Percentiles rank a stretch among this genome's conserved stretches.
Conservation (phyloP, 768 basidiomycete species). For the Trametes sanguinea region DNA sequence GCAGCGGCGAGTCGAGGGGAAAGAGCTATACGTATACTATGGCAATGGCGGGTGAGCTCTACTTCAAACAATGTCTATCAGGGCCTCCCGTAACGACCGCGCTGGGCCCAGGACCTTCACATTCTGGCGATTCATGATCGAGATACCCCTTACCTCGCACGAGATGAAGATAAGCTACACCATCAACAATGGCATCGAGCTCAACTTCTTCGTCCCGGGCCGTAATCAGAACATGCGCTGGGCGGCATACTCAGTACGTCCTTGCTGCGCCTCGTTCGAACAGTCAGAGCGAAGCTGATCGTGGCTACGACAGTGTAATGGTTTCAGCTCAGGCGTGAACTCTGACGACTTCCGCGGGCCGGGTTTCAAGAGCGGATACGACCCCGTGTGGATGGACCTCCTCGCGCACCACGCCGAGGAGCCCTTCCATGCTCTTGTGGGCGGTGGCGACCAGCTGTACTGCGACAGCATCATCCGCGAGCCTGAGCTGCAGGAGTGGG, state of each 20-base stretch:
- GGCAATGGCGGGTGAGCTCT: constrained; percentile 31
- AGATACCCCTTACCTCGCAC: constrained; percentile 66
- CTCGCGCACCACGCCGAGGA: constrained; percentile 73
- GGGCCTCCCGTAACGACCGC: too few species aligned
- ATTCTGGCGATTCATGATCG: constrained; percentile 92
- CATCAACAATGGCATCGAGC: constrained; percentile 75
- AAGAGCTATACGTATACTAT: constrained; percentile 33
- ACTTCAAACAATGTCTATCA: too few species aligned
- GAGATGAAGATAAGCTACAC: constrained; percentile 83
- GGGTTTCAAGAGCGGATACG: constrained; percentile 79
- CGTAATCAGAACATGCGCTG: constrained; percentile 83
- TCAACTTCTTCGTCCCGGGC: constrained; percentile 85
- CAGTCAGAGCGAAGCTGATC: background rate
- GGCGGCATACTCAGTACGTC: constrained; percentile 80
- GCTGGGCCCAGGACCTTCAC: constrained; percentile 65
- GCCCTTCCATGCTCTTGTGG: constrained; percentile 90
- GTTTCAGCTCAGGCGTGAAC: constrained; percentile 87
- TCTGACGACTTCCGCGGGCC: constrained; percentile 83
- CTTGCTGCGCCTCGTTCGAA: background rate
- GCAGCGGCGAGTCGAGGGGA: constrained; percentile 21
- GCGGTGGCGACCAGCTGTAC: constrained; percentile 93
- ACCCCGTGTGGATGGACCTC: constrained; percentile 94
- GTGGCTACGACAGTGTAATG: constrained; percentile 64
- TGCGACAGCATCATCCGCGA: constrained; percentile 84
- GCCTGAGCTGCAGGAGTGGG: constrained; percentile 88